These are phyloP conservation scores for Didymellaceae sp. DNA, from an alignment of 2,329 filamentous ascomycete species.

Conservation along the genomic window DNA sequence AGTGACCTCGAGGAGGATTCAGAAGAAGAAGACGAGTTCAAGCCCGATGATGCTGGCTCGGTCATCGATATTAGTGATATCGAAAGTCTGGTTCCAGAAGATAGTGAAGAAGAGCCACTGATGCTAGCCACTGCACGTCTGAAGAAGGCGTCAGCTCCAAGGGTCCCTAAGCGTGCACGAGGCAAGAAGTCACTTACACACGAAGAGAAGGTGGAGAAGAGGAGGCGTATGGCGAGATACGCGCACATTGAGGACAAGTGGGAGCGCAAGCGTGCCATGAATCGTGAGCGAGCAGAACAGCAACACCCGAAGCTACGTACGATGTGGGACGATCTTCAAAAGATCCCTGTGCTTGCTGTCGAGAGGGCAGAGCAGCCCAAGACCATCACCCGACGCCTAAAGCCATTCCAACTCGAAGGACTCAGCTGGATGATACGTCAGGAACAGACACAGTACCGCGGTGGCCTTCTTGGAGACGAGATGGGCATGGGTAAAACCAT, in stretches of 20 bases:
- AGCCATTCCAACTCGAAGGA: constrained; percentile 92
- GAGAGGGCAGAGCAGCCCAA: constrained; percentile 72
- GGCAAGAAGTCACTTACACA: constrained; percentile 38
- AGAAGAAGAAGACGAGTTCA: constrained; percentile 38
- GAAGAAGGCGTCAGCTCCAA: constrained; percentile 19
- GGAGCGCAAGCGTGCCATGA: constrained; percentile 57
- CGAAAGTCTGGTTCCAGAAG: constrained; percentile 26
- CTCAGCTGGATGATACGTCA: constrained; percentile 93
- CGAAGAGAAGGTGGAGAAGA: constrained; percentile 30
- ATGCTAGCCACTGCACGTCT: constrained; percentile 28
- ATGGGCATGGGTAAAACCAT: constrained; percentile 99
- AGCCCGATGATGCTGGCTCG: constrained; percentile 31
- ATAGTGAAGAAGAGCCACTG: constrained; percentile 39
- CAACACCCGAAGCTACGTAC: constrained; percentile 79
- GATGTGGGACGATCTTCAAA: constrained; percentile 83
- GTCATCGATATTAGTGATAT: constrained; percentile 21
- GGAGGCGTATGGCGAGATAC: constrained; percentile 31
- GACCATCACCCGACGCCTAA: constrained; percentile 81
- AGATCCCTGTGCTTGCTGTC: constrained; percentile 70
- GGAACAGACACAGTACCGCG: constrained; percentile 83
- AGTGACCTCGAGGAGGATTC: constrained; percentile 30
- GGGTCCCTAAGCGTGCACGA: constrained; percentile 17
- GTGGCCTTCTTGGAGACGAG: constrained; percentile 91
- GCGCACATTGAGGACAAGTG: constrained; percentile 48
- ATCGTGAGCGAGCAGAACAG: constrained; percentile 70